phyloP scores from a whole-genome alignment of 2,329 filamentous ascomycete genomes.

The Blastomyces emzantsi region DNA sequence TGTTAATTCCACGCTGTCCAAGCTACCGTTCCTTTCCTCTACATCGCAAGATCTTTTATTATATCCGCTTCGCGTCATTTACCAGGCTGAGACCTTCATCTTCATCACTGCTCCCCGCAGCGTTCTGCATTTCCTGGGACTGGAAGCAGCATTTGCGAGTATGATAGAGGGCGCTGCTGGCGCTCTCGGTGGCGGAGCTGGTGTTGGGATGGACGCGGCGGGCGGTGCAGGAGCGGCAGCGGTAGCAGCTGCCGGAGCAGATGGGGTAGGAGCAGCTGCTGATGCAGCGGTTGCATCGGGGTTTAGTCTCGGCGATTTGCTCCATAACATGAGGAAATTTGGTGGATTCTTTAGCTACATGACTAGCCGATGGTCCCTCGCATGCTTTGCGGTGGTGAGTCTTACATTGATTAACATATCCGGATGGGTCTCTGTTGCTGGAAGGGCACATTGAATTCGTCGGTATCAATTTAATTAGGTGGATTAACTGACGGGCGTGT shows the following conservation, averaged over 20 bases:
- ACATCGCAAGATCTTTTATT: slow-evolving; percentile 10
- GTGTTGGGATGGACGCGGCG: slow-evolving; percentile 2
- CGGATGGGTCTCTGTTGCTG: neutral
- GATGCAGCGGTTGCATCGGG: slow-evolving; percentile 29
- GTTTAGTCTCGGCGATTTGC: slow-evolving; percentile 35
- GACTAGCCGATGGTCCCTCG: slow-evolving; percentile 84
- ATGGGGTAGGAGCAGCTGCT: slow-evolving; percentile 22
- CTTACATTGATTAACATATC: neutral
- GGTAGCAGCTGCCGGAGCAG: slow-evolving; percentile 28
- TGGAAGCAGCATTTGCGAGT: slow-evolving; percentile 11
- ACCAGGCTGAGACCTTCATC: slow-evolving; percentile 16
- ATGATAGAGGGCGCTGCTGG: slow-evolving; percentile 11
- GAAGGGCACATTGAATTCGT: neutral
- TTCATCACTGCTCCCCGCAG: slow-evolving; percentile 15
- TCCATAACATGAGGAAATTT: slow-evolving; percentile 55
- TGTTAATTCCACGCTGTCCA: slow-evolving; percentile 4
- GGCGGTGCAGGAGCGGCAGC: slow-evolving; percentile 23
- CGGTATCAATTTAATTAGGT: neutral
- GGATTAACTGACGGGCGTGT: slow-evolving; percentile 1
- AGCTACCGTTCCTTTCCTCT: slow-evolving; percentile 3
- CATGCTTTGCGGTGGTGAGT: slow-evolving; percentile 66
- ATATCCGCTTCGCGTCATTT: slow-evolving; percentile 16
- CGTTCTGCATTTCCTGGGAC: slow-evolving; percentile 12
- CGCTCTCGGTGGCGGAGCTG: slow-evolving; percentile 5
- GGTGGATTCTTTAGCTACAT: slow-evolving; percentile 84